Evolutionary conservation across 2,329 filamentous ascomycete genomes (phyloP).

Genomic region (Lachnellula occidentalis): DNA sequence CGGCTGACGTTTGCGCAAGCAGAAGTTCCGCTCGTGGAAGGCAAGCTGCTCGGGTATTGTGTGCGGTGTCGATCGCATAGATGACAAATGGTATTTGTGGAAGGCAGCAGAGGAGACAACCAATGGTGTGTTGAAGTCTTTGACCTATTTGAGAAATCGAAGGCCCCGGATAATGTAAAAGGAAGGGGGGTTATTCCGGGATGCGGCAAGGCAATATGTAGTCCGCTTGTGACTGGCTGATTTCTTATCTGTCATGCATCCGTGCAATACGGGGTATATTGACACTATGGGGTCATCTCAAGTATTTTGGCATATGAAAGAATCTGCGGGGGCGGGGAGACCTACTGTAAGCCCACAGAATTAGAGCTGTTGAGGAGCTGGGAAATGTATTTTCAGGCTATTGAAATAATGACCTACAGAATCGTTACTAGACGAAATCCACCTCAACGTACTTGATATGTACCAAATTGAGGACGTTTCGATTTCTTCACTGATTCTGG

Average conservation of each 20-base stretch:
- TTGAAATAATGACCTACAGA: neutral
- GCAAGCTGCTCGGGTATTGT: no score
- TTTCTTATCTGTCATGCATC: neutral
- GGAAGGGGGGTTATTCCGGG: neutral
- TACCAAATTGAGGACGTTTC: neutral
- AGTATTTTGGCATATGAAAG: neutral
- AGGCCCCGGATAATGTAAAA: neutral
- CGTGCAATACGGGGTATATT: neutral
- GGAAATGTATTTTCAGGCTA: neutral
- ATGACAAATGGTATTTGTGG: neutral
- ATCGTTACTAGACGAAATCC: neutral
- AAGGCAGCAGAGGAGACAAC: neutral
- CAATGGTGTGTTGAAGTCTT: neutral
- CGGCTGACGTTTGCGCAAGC: neutral
- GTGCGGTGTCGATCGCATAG: neutral
- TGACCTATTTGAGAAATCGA: neutral
- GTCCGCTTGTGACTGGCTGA: neutral
- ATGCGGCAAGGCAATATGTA: neutral
- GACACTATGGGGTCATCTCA: neutral
- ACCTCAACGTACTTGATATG: neutral
- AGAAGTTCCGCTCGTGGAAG: neutral
- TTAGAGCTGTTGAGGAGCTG: neutral
- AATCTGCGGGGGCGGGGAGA: neutral
- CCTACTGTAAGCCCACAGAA: neutral
- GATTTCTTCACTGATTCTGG: neutral